Evolutionary conservation across 2,329 filamentous ascomycete genomes (phyloP), one percentile per base, ranked within the genome.

Genomic region (Rutstroemia sydowiana): DNA sequence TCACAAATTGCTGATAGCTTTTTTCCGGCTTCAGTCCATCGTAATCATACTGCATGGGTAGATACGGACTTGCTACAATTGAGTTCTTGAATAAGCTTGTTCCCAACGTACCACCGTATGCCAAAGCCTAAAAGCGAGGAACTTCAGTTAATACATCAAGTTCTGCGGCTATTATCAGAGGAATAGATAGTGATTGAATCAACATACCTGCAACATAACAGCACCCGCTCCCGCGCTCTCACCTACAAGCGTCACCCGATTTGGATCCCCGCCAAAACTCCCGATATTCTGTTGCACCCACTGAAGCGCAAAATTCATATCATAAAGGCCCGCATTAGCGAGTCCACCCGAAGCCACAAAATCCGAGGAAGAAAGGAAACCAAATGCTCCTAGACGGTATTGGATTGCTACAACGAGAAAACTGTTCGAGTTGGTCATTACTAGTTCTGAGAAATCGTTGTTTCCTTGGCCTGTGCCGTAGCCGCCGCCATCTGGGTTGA

Each of bases 341-440:
- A 77, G 62, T 0, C 77, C 78, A 31, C 73, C 74, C 14, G 71
- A 72, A 9, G 71, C 70, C 14, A 79, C 73, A 70, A 79, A 82
- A 48, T 78, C 59, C 5, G 66, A 65, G 0, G 79, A 82, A 9
- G 79, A 75, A 30, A 88, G 67, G 67, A 92, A 90, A 0, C 87
- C 87, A 61, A 88, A 72, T 1, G 79, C 76, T 3, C 81, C 81
- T 23, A 87, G 75, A 3, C 85, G 75, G 64, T 87, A 82, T 65
- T 78, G 79, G 60, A 83, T 75, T 63, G 74, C 77, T 41, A 84
- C 74, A 50, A 73, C 76, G 18, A 86, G 69, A 49, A 86, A 67
- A 16, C 60, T 51, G 53, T 77, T 56, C n/a, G 68, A 63, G 55
- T 75, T 76, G 3, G 69, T 69, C 36, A 72, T 72, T 44, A 78